A percentile compares a stretch with the other conserved stretches of the same genome.
Conservation (phyloP, 495 filamentous ascomycete species). For the Apodospora peruviana region DNA sequence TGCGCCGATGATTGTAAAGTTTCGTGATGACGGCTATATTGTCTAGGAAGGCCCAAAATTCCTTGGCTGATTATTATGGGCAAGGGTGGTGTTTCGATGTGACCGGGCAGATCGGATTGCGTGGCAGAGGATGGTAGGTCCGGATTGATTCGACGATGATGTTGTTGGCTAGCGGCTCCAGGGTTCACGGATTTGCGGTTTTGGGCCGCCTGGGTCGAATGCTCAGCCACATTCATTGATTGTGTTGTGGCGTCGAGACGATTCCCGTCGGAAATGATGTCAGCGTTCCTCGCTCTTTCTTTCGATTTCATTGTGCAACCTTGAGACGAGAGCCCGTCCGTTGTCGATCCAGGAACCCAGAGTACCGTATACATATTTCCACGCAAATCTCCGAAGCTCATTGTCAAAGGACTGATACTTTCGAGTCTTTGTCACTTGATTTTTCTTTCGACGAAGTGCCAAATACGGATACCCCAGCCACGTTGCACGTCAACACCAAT, state of each 20-base stretch:
- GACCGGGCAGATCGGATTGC: too few species aligned
- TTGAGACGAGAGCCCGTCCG: background rate
- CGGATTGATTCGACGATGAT: background rate
- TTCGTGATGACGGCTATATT: too few species aligned
- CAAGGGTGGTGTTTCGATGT: too few species aligned
- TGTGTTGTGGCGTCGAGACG: background rate
- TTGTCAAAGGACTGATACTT: too few species aligned
- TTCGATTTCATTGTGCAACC: background rate
- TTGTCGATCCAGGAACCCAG: background rate
- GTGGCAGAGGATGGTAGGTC: too few species aligned
- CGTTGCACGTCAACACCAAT: background rate
- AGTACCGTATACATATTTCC: background rate
- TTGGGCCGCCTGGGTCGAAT: background rate
- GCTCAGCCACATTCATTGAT: too few species aligned
- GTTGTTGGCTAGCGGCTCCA: background rate
- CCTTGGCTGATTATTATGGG: too few species aligned
- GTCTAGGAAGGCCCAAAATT: too few species aligned
- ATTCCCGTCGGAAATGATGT: background rate
- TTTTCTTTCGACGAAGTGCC: background rate
- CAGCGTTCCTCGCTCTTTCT: background rate
- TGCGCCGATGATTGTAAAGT: too few species aligned
- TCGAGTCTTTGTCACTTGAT: background rate
- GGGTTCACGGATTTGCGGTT: background rate
- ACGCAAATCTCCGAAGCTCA: too few species aligned
- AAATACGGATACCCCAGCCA: too few species aligned